Conservation (phyloP, 495 filamentous ascomycete species). For the Daldinia decipiens region DNA sequence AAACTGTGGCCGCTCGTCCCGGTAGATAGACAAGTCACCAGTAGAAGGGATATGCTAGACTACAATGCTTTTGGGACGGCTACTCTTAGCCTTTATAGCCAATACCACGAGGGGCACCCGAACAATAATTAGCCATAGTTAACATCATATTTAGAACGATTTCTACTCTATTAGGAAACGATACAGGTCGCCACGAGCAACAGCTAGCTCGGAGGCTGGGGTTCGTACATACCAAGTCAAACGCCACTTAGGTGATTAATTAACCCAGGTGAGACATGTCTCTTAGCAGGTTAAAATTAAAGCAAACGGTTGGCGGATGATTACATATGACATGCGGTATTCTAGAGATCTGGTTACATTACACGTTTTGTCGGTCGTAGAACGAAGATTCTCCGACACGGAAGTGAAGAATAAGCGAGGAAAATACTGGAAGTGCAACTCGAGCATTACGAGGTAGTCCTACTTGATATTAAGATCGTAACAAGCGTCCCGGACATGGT, state of each 20-base stretch:
- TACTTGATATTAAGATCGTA: neutral
- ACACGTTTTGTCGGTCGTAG: neutral
- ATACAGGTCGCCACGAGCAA: neutral
- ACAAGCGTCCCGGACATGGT: neutral
- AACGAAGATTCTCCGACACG: slow-evolving; percentile 4
- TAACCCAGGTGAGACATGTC: neutral
- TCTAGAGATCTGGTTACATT: slow-evolving; percentile 25
- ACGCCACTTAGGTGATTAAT: neutral
- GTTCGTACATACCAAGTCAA: neutral
- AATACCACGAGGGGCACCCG: neutral
- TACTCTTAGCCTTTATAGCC: neutral
- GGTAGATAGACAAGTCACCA: neutral
- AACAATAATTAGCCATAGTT: neutral
- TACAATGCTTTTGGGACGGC: neutral
- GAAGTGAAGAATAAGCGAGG: slow-evolving; percentile 4
- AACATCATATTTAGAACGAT: neutral
- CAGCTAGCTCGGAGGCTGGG: neutral
- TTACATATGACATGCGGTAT: slow-evolving; percentile 28
- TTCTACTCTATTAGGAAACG: neutral
- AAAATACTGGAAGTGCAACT: neutral
- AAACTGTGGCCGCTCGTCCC: neutral
- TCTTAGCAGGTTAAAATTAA: neutral
- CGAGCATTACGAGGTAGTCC: neutral
- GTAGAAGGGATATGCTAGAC: neutral
- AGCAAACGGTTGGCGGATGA: slow-evolving; percentile 28